phyloP scores from a whole-genome alignment of 768 basidiomycete species.

The Leccinum aurantiacum region DNA sequence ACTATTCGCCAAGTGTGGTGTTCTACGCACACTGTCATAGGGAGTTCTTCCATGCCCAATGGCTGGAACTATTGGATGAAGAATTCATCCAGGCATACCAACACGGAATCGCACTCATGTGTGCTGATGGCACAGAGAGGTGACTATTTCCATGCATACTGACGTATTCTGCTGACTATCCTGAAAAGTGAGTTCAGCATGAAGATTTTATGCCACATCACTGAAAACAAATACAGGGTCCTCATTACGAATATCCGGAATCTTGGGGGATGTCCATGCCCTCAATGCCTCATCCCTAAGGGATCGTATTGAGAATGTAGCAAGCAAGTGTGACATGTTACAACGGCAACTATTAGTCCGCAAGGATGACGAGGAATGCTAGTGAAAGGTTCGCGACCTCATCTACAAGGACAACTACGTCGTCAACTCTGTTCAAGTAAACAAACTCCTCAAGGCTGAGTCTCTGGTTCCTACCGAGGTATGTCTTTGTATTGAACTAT shows the following conservation, averaged over 20 bases:
- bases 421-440: neutral
- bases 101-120: neutral
- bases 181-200: neutral
- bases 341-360: too few relatives aligned
- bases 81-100: neutral
- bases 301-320: too few relatives aligned
- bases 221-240: too few relatives aligned
- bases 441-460: neutral
- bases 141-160: neutral
- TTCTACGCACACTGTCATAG: neutral
- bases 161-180: neutral
- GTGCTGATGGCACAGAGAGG: neutral
- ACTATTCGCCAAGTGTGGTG: neutral
- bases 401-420: neutral
- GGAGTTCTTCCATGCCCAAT: neutral
- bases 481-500: neutral
- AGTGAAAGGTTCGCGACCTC: neutral
- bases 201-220: too few relatives aligned
- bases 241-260: too few relatives aligned
- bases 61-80: neutral
- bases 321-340: too few relatives aligned
- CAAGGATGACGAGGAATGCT: too few relatives aligned
- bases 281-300: too few relatives aligned
- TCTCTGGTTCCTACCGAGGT: neutral
- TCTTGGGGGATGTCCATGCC: too few relatives aligned